Evolutionary conservation across 2,329 filamentous ascomycete genomes (phyloP).

Genomic region (Talaromyces pinophilus): DNA sequence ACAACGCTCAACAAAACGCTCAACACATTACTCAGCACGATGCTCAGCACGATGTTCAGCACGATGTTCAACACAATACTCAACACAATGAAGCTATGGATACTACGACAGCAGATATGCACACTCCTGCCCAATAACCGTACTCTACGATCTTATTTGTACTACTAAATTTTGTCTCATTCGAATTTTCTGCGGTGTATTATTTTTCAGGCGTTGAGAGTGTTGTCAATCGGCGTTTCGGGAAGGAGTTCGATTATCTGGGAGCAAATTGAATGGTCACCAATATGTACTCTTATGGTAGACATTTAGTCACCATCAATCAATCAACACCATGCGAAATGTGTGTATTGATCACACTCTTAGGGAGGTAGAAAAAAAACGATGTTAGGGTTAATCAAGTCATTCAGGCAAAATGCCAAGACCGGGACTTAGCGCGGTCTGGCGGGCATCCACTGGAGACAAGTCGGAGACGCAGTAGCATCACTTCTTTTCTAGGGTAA

Average conservation of each 20-base stretch:
- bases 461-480: neutral
- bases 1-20: neutral
- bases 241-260: neutral
- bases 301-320: too few species aligned
- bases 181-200: neutral
- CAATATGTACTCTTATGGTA: neutral
- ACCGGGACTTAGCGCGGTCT: neutral
- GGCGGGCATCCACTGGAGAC: neutral
- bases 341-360: neutral
- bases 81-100: constrained; percentile 33
- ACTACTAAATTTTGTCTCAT: neutral
- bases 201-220: neutral
- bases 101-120: constrained; percentile 35
- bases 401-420: neutral
- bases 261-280: neutral
- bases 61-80: neutral
- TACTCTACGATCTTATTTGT: neutral
- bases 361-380: neutral
- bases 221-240: neutral
- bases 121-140: constrained; percentile 26
- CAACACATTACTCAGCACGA: neutral
- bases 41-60: neutral
- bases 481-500: neutral
- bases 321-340: neutral
- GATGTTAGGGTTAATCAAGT: constrained; percentile 1